Percentiles rank a stretch among this genome's conserved stretches.
Conservation (phyloP, 805 yeast genomes). For the Hanseniaspora pseudoguilliermondii region DNA sequence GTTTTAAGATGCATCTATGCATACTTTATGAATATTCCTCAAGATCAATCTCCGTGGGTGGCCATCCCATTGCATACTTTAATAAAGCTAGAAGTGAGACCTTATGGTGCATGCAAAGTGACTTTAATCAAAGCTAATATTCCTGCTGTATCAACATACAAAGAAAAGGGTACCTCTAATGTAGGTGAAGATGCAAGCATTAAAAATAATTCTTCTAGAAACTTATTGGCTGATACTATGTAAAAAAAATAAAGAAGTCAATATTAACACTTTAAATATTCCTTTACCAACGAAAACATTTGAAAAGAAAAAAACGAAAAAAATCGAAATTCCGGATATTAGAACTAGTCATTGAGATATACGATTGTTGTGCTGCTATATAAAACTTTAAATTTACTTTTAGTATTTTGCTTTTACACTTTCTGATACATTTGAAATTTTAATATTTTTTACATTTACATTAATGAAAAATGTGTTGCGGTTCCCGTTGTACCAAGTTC, state of each 20-base stretch:
- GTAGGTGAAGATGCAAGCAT: slow-evolving; percentile 29
- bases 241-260: too few species aligned
- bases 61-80: slow-evolving; percentile 92
- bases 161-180: slow-evolving; percentile 73
- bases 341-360: too few species aligned
- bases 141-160: slow-evolving; percentile 94
- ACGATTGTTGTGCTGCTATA: too few species aligned
- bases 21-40: slow-evolving; percentile 96
- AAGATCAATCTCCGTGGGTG: slow-evolving; percentile 98
- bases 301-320: neutral
- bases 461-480: too few species aligned
- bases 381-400: too few species aligned
- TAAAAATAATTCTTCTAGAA: slow-evolving; percentile 16
- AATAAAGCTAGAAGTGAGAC: slow-evolving; percentile 89
- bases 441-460: too few species aligned
- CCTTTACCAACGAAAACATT: too few species aligned
- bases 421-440: too few species aligned
- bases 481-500: too few species aligned
- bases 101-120: slow-evolving; percentile 68
- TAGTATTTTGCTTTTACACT: too few species aligned
- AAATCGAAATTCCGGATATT: neutral
- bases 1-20: slow-evolving; percentile 93
- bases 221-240: slow-evolving; percentile 15
- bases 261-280: too few species aligned
- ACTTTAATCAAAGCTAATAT: slow-evolving; percentile 87